A percentile compares a stretch with the other conserved stretches of the same genome.
Conservation (phyloP, 1,284 basidiomycete species). For the Trichosporon ovoides region DNA sequence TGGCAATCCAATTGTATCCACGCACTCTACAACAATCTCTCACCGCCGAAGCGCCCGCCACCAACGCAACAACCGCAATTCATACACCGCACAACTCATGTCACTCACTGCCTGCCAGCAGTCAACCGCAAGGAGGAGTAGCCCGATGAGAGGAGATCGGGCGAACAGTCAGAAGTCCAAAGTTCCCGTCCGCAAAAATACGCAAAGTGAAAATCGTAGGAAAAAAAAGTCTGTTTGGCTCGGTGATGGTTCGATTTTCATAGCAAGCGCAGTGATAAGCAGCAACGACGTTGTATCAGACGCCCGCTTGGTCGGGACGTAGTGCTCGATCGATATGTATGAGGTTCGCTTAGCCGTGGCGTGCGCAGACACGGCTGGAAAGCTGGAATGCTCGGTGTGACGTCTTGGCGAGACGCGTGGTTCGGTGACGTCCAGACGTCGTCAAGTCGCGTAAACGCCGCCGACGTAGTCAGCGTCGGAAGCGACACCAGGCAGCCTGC, state of each 20-base stretch:
- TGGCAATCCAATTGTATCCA: constrained; percentile 1
- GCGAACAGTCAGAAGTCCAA: background rate
- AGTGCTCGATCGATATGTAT: background rate
- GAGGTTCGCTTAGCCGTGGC: background rate
- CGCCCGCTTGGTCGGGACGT: background rate
- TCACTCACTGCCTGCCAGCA: too few species aligned
- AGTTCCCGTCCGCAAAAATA: background rate
- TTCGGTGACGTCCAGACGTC: too few species aligned
- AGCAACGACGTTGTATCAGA: background rate
- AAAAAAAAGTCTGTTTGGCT: background rate
- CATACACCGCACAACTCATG: too few species aligned
- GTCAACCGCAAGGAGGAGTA: background rate
- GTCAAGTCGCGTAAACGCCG: too few species aligned
- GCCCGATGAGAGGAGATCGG: background rate
- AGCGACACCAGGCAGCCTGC: too few species aligned
- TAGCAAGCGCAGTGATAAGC: background rate
- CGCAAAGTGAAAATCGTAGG: background rate
- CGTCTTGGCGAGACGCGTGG: background rate
- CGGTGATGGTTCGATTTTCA: background rate
- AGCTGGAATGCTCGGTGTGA: background rate
- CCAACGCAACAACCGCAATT: too few species aligned
- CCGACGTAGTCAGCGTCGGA: too few species aligned
- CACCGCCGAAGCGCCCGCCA: background rate
- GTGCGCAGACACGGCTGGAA: background rate
- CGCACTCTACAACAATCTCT: background rate